Base-by-base conservation (phyloP, 257 asterid species). In the Hygrophila difformis region DNA sequence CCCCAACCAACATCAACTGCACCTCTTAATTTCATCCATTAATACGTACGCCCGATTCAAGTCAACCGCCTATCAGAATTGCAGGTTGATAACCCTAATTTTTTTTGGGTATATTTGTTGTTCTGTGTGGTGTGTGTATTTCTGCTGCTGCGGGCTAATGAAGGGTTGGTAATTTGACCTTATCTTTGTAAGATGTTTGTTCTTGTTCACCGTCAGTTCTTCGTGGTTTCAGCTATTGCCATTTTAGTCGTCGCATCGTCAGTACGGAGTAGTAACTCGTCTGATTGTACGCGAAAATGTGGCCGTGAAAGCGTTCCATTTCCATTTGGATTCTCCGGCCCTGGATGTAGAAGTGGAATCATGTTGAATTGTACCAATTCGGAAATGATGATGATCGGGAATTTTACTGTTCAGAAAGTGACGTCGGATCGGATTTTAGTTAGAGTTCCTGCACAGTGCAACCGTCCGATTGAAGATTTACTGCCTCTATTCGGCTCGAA, bases 321-420 rank as follows among this genome's bases (percentile, higher is more conserved):
- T 39, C 97, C 97, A 0, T 82, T 87, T 39, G 97, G 97, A 2
- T 79, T 87, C 68, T 62, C 82, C 0, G 37, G 57, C n/a, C n/a
- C n/a, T n/a, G n/a, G n/a, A n/a, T n/a, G n/a, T 0, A 71, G 65
- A 5, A 79, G 87, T 24, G 5, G 15, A 17, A 80, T 87, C 65
- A 75, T 28, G 57, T 55, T 87, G 44, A 21, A 65, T 29, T 79
- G 87, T 29, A 53, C 57, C 39, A 15, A 41, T n/a, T n/a, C n/a
- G 5, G 72, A 76, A 26, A 56, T 21, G 2, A 50, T 70, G 22
- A 21, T 28, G 59, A 56, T 87, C 9, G 81, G 81, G 11, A 53
- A 39, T 39, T 77, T 63, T 24, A 6, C 7, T 12, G 73, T 82
- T 22, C 67, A 37, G 15, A 79, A 77, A 38, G 45, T 81, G 53